phyloP scores from a whole-genome alignment of 2,329 filamentous ascomycete species.

The Dactylellina drechsleri region DNA sequence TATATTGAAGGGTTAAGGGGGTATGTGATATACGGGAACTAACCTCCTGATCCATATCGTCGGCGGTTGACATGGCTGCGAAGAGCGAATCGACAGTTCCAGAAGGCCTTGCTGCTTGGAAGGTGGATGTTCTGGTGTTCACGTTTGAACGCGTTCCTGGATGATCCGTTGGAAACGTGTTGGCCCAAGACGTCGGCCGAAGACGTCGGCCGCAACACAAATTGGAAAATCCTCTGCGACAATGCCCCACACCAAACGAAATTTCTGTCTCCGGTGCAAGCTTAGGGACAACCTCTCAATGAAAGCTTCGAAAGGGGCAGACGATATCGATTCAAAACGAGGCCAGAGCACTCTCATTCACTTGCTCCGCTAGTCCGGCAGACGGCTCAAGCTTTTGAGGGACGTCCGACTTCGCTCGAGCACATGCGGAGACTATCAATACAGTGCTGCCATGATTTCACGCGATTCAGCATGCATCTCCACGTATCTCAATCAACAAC shows the following conservation, averaged over 20 bases:
- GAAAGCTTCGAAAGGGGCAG: slow-evolving; percentile 7
- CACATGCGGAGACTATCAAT: slow-evolving; percentile 50
- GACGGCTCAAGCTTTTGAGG: slow-evolving; percentile 7
- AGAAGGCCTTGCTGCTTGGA: slow-evolving; percentile 3
- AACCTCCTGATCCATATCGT: slow-evolving; percentile 49
- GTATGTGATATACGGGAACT: slow-evolving; percentile 3
- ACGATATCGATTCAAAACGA: slow-evolving; percentile 21
- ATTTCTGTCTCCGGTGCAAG: background rate
- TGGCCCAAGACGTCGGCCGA: slow-evolving; percentile 15
- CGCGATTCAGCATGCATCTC: too few species aligned
- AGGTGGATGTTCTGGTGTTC: background rate
- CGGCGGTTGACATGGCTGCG: slow-evolving; percentile 36
- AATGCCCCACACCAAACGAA: slow-evolving; percentile 30
- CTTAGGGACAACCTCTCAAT: background rate
- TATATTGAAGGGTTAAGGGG: background rate
- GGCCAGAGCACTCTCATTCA: slow-evolving; percentile 18
- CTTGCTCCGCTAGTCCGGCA: slow-evolving; percentile 22
- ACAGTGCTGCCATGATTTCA: background rate
- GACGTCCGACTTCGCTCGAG: too few species aligned
- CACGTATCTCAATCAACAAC: too few species aligned
- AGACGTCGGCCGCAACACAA: slow-evolving; percentile 20
- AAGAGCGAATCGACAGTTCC: background rate
- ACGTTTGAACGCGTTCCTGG: slow-evolving; percentile 13
- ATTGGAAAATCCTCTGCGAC: background rate
- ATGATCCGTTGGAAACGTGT: background rate